Base-by-base conservation (phyloP, 2,329 filamentous ascomycete species). In the Ambrosiella xylebori region DNA sequence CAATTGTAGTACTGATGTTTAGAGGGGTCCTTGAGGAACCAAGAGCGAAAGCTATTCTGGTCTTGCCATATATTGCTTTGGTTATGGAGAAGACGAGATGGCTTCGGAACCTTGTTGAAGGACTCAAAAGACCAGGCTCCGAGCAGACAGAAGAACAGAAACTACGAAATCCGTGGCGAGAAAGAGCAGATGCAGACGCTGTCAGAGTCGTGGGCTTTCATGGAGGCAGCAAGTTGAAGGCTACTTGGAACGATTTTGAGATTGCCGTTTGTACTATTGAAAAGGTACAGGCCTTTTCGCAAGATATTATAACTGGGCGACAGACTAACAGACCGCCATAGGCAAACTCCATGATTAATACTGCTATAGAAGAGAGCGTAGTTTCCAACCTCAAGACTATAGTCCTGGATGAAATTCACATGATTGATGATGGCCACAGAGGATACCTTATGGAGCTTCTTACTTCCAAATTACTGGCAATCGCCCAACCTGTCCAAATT, bases 181-280 rank as follows among this genome's bases (percentile, higher is more conserved):
- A 71, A 63, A 75, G 78, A 53, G 74, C 76, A 54, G 73, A 80
- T 59, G 76, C 82, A 59, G 77, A 78, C 59, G 72, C 72, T 2
- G 71, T 89, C 38, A 76, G 81, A 45, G 80, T 89, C 1, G 78
- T 82, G 17, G 85, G 84, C 0, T 88, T 86, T 66, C 88, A 87
- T 68, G 85, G 85, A 4, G 86, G 85, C 3, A 85, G 80, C 64
- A 86, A 81, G 65, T 74, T 81, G 36, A 77, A 78, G 61, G 72
- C 78, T 9, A 80, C 76, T 1, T 89, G 85, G 85, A 73, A 76
- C 35, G 85, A 89, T 65, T 84, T 86, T 63, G 86, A 90, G 65
- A 81, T 90, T 64, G 86, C 81, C 1, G 78, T 89, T 45, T 89
- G 86, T 70, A 89, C 86, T 0, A 82, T 89, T 61, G 86, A 90